These are phyloP conservation scores for Spathaspora passalidarum DNA, from an alignment of 805 yeast genomes.

Conservation along the genomic window DNA sequence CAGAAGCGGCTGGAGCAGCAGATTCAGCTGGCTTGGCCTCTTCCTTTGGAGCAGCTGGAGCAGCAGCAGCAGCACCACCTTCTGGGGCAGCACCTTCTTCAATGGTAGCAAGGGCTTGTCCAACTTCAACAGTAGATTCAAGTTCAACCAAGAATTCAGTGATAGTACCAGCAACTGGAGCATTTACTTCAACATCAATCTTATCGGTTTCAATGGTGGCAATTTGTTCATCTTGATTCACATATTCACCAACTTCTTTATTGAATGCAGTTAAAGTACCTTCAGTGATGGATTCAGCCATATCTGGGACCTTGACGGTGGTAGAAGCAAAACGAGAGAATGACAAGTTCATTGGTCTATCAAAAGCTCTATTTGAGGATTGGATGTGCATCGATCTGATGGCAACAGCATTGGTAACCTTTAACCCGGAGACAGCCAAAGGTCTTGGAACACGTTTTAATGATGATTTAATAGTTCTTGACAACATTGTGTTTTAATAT, in stretches of 20 bases:
- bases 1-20: slow-evolving; percentile 32
- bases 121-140: slow-evolving; percentile 94
- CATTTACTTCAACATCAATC: slow-evolving; percentile 94
- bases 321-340: slow-evolving; percentile 39
- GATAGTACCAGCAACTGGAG: slow-evolving; percentile 89
- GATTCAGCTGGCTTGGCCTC: slow-evolving; percentile 15
- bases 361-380: slow-evolving; percentile 3
- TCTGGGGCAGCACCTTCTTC: slow-evolving; percentile 77
- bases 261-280: slow-evolving; percentile 76
- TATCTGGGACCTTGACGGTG: slow-evolving; percentile 87
- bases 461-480: slow-evolving; percentile 29
- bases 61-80: slow-evolving; percentile 42
- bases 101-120: slow-evolving; percentile 85
- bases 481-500: slow-evolving; percentile 23
- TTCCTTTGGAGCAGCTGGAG: slow-evolving; percentile 23
- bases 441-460: slow-evolving; percentile 20
- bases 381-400: slow-evolving; percentile 18
- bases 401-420: slow-evolving; percentile 12
- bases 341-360: slow-evolving; percentile 12
- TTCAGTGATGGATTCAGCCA: slow-evolving; percentile 98
- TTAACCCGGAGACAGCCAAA: slow-evolving; percentile 10
- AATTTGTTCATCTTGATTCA: slow-evolving; percentile 80
- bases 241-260: slow-evolving; percentile 83
- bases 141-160: slow-evolving; percentile 77
- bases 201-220: slow-evolving; percentile 99